Conservation (phyloP, 176 grass and related monocot species). For the Carex myosuroides region DNA sequence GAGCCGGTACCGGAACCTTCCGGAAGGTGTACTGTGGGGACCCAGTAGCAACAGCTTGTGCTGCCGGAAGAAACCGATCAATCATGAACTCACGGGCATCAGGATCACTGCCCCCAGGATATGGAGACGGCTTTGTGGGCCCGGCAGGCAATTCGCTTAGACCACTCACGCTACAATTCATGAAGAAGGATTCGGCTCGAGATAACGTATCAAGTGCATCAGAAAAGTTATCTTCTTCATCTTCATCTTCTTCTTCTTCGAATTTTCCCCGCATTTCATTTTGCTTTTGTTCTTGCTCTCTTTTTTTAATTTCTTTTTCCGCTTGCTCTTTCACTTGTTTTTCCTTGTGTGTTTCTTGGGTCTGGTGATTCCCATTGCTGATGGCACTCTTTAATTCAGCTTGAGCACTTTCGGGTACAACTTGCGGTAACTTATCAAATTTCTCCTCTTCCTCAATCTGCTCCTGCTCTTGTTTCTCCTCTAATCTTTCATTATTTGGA, state of each 20-base stretch:
- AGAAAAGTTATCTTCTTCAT: conserved; percentile 83
- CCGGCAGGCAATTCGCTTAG: conserved; percentile 46
- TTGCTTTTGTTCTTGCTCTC: conserved; percentile 7
- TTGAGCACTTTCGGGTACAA: not conserved
- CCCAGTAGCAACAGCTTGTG: conserved; percentile 66
- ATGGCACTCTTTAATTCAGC: not conserved
- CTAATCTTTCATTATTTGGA: not conserved
- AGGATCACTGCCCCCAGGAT: conserved; percentile 17
- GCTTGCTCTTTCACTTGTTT: not conserved
- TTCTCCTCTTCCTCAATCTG: conserved; percentile 6
- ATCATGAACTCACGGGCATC: conserved; percentile 66
- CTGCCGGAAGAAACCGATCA: conserved; percentile 71
- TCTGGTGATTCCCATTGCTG: not conserved
- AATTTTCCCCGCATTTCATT: not conserved
- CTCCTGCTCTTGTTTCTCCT: not conserved
- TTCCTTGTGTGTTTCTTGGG: conserved; percentile 6
- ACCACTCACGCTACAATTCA: conserved; percentile 96
- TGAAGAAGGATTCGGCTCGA: conserved; percentile 58
- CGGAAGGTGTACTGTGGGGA: conserved; percentile 83
- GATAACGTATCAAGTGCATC: conserved; percentile 90
- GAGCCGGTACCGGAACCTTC: conserved; percentile 23
- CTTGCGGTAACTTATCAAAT: not conserved
- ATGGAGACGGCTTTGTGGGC: not conserved
- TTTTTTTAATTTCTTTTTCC: not conserved
- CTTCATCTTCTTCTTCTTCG: conserved; percentile 39